Evolutionary conservation across 768 basidiomycete genomes (phyloP).

Genomic region (Mycena polygramma): DNA sequence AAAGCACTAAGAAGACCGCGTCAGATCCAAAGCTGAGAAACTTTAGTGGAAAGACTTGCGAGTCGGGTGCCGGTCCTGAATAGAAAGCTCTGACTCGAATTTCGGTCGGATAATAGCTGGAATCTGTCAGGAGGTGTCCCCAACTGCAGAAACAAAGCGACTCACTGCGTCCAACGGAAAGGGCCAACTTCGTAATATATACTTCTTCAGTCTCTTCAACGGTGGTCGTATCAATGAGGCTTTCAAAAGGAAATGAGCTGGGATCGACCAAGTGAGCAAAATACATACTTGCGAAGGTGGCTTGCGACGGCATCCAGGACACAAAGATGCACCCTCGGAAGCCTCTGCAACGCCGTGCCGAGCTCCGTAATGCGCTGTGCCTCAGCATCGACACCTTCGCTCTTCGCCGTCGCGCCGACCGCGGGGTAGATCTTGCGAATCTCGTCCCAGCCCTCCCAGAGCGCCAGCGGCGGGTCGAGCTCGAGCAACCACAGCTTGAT

Average conservation of each 20-base stretch:
- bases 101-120: conserved; percentile 79
- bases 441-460: conserved; percentile 95
- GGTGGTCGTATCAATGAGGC: conserved; percentile 77
- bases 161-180: conserved; percentile 87
- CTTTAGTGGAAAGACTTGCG: conserved; percentile 55
- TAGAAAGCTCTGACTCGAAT: conserved; percentile 83
- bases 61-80: conserved; percentile 91
- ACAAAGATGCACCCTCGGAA: conserved; percentile 85
- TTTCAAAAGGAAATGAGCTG: conserved; percentile 45
- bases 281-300: conserved; percentile 78
- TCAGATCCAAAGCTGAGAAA: conserved; percentile 9
- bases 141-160: too few species aligned
- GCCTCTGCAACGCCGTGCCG: conserved; percentile 69
- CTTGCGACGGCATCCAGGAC: conserved; percentile 84
- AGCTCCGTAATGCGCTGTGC: conserved; percentile 76
- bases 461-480: conserved; percentile 85
- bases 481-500: conserved; percentile 95
- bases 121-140: too few species aligned
- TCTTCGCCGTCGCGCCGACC: conserved; percentile 52
- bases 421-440: conserved; percentile 86
- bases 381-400: conserved; percentile 65
- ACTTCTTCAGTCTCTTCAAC: conserved; percentile 82
- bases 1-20: conserved; percentile 68
- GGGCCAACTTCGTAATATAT: conserved; percentile 88
- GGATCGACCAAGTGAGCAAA: conserved; percentile 2